Evolutionary conservation across 306 rosid species (phyloP).

Genomic region (Hippophae rhamnoides): DNA sequence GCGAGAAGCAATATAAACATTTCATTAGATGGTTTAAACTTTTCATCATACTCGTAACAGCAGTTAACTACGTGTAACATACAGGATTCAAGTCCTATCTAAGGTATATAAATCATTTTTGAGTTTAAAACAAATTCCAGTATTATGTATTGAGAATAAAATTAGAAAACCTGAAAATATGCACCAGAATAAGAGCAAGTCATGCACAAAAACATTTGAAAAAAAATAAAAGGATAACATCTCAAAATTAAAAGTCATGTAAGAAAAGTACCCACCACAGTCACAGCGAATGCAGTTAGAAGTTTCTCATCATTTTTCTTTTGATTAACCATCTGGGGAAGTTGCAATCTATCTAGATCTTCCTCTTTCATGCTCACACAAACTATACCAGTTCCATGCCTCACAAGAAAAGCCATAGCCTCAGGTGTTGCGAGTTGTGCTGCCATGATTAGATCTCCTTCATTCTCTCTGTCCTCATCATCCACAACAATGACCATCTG

Average conservation of each 20-base stretch:
- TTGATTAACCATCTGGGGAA: slow-evolving; percentile 75
- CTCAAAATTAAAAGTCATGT: not conserved
- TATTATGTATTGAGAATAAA: too few species aligned
- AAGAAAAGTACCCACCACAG: slow-evolving; percentile 54
- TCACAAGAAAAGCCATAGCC: slow-evolving; percentile 91
- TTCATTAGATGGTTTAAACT: too few species aligned
- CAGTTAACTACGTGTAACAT: too few species aligned
- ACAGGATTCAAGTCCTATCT: too few species aligned
- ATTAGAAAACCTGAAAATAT: too few species aligned
- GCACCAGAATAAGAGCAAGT: not conserved
- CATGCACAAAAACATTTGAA: slow-evolving; percentile 3
- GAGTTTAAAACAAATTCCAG: too few species aligned
- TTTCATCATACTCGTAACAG: too few species aligned
- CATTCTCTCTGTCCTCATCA: slow-evolving; percentile 87
- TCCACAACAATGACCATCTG: slow-evolving; percentile 86
- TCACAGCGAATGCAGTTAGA: slow-evolving; percentile 63
- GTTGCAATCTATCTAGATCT: slow-evolving; percentile 66
- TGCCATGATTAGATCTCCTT: slow-evolving; percentile 90
- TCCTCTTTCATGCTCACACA: slow-evolving; percentile 79
- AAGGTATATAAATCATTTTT: too few species aligned
- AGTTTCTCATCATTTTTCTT: slow-evolving; percentile 72
- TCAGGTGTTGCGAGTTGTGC: slow-evolving; percentile 76
- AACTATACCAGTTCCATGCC: slow-evolving; percentile 81
- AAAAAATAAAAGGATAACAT: not conserved
- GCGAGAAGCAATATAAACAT: too few species aligned